Conservation (phyloP, 2,329 filamentous ascomycete species). For the Lasiodiplodia gonubiensis region DNA sequence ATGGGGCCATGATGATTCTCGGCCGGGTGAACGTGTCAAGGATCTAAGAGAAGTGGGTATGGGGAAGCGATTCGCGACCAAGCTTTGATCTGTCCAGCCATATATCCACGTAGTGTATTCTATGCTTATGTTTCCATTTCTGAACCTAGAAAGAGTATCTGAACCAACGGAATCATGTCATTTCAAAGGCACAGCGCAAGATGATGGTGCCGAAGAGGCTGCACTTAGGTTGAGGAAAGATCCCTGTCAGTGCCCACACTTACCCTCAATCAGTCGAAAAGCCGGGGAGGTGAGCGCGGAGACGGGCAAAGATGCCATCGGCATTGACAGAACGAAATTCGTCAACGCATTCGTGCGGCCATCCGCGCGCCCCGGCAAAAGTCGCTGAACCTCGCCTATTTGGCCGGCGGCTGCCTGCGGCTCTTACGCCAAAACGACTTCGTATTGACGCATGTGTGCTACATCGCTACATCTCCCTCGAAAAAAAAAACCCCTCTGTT, state of each 20-base stretch:
- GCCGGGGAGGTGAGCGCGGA: background rate
- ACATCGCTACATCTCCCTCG: too few relatives aligned
- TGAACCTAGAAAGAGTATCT: background rate
- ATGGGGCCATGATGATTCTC: constrained; percentile 29
- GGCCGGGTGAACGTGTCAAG: constrained; percentile 31
- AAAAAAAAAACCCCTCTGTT: too few relatives aligned
- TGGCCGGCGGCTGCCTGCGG: background rate
- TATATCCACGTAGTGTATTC: background rate
- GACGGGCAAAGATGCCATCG: background rate
- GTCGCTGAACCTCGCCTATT: background rate
- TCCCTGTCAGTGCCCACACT: background rate
- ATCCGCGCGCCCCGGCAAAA: too few relatives aligned
- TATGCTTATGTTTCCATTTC: background rate
- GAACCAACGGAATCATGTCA: background rate
- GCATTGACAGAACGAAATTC: background rate
- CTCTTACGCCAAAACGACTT: background rate
- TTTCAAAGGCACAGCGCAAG: background rate
- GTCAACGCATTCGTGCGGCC: background rate
- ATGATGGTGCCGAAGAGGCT: background rate
- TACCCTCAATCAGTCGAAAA: background rate
- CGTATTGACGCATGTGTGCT: too few relatives aligned
- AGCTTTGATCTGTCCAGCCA: background rate
- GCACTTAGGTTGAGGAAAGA: background rate
- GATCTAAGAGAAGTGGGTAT: constrained; percentile 31
- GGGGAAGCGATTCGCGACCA: background rate